Conservation (phyloP, 1,284 basidiomycete species). For the Termitomyces sp. region DNA sequence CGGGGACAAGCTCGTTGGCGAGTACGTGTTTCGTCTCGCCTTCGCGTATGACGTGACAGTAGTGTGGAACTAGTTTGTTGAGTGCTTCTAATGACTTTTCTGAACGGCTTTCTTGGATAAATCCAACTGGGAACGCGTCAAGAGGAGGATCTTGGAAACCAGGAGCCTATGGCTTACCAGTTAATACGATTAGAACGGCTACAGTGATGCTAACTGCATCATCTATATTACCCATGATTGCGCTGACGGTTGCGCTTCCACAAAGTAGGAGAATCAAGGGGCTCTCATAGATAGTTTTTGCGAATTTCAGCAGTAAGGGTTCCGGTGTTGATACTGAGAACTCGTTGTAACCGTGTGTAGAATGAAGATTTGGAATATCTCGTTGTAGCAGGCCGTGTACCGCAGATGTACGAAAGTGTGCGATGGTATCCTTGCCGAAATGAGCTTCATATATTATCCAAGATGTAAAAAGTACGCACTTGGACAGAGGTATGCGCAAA, state of each 20-base stretch:
- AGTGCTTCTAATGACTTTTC: constrained; percentile 94
- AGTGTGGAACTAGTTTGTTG: constrained; percentile 95
- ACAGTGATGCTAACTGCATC: constrained; percentile 92
- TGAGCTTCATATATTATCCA: constrained; percentile 1
- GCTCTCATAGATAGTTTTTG: constrained; percentile 90
- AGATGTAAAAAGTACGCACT: constrained; percentile 33
- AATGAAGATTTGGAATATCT: constrained; percentile 64
- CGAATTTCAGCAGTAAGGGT: constrained; percentile 80
- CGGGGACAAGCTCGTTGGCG: constrained; percentile 93
- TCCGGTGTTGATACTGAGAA: constrained; percentile 86
- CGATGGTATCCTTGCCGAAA: constrained; percentile 53
- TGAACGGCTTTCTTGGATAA: constrained; percentile 92
- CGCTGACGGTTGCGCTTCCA: constrained; percentile 83
- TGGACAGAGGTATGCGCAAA: constrained; percentile 55
- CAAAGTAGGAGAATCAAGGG: constrained; percentile 88
- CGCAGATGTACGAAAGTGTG: constrained; percentile 60
- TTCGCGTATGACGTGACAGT: constrained; percentile 87
- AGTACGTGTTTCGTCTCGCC: constrained; percentile 73
- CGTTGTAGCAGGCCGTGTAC: constrained; percentile 58
- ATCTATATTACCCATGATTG: constrained; percentile 89
- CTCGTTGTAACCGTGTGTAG: constrained; percentile 85
- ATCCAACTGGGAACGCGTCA: constrained; percentile 67
- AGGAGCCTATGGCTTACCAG: constrained; percentile 49
- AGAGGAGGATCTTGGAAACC: neutral
- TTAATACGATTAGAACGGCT: constrained; percentile 91